Base-by-base conservation (phyloP, 371 early-diverging fungal genomes). In the Blastocladiella emersonii region DNA sequence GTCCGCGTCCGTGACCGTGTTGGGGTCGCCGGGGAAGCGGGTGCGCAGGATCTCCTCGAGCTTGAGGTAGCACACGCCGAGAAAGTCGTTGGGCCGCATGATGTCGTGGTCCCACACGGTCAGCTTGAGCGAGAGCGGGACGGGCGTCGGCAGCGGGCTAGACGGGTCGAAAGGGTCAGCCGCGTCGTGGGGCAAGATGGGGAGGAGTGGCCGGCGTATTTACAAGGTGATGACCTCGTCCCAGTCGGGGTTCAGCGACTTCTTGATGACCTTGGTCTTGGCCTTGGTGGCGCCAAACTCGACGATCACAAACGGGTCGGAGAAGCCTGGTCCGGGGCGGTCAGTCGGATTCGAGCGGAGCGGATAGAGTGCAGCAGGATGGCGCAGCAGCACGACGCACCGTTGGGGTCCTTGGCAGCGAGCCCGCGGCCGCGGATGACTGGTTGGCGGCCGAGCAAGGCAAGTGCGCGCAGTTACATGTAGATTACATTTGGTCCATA, bases 221-320 rank as follows among this genome's bases (percentile, higher is more conserved):
- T 80, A 77, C 65, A 88, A 85, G 67, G 76, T 78, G 12, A 88
- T 68, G 48, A 79, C 81, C 66, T 84, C 85, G 27, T 84, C 80
- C 89, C 88, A 88, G 5, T 70, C 75, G 2, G 87, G 87, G 55
- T 70, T 70, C 32, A 71, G 63, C 15, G 48, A 57, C 66, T 86
- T 86, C 6, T 80, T 77, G 53, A 85, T 78, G 8, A 82, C 75
- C 25, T 79, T 72, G 23, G 87, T 87, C 51, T 82, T 72, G 70
- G 86, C 89, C 0, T 86, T 88, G 35, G 80, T 78, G 21, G 79
- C 76, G 17, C 85, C 84, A 65, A 84, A 85, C 4, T 81, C 79
- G n/a, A 83, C 76, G 49, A 89, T 80, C 2, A 87, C 89, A 76
- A 90, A 92, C 0, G 92, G 88, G 68, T 92, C 90, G 21, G 53